Conservation (phyloP, 768 basidiomycete species). For the Phaeolepiota aurea region DNA sequence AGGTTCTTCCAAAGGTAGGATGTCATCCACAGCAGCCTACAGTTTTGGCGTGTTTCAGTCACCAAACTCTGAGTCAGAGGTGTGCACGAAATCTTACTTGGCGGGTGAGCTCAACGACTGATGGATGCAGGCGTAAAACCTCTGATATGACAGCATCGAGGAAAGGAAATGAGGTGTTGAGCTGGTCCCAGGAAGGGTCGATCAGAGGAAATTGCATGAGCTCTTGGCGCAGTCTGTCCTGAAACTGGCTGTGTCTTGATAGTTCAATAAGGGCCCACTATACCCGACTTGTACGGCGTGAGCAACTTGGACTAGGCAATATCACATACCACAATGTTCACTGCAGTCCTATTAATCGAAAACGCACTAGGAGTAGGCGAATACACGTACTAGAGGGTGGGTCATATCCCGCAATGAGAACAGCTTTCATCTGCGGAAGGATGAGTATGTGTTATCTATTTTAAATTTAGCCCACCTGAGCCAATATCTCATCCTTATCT, state of each 20-base stretch:
- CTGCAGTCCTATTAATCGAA: not conserved
- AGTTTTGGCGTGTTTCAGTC: conserved; percentile 19
- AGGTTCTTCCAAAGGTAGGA: not conserved
- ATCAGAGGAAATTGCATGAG: conserved; percentile 5
- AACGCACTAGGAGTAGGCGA: not conserved
- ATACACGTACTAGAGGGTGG: conserved; percentile 9
- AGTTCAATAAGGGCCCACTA: conserved; percentile 17
- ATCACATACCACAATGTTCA: not conserved
- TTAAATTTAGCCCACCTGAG: conserved; percentile 16
- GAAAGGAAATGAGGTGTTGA: conserved; percentile 24
- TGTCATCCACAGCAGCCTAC: conserved; percentile 1
- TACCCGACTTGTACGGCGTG: not conserved
- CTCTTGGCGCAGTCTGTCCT: conserved; percentile 12
- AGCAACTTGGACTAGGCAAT: not conserved
- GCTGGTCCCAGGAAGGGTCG: conserved; percentile 32
- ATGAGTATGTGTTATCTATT: not conserved
- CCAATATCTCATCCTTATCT: conserved; percentile 32
- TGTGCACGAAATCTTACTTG: conserved; percentile 13
- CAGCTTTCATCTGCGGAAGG: conserved; percentile 12
- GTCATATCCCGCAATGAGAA: conserved; percentile 12
- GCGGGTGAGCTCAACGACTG: conserved; percentile 18
- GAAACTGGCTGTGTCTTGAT: conserved; percentile 10
- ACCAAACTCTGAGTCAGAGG: not conserved
- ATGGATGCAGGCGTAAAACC: conserved; percentile 26
- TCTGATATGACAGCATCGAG: conserved; percentile 34